Evolutionary conservation across 1,284 basidiomycete species (phyloP).

Genomic region (Trichosporon faecale): DNA sequence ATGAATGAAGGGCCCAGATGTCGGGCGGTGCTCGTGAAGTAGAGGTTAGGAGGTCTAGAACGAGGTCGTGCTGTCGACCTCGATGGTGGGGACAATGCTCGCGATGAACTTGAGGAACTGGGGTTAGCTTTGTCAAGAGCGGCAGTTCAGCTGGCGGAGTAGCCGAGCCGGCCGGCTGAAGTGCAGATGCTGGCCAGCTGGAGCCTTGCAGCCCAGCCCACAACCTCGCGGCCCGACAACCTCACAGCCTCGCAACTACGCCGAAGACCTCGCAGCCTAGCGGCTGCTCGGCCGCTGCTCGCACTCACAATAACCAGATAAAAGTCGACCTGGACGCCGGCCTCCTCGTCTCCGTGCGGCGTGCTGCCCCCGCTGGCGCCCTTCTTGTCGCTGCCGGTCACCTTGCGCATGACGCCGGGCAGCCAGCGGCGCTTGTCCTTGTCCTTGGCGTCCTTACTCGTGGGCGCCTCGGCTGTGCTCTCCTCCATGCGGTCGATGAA

Average conservation of each 20-base stretch:
- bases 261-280: not conserved
- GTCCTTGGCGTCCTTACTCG: constrained; percentile 43
- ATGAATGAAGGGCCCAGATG: not conserved
- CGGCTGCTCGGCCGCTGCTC: not conserved
- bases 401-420: constrained; percentile 65
- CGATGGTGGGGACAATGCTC: constrained; percentile 72
- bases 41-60: constrained; percentile 10
- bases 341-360: constrained; percentile 65
- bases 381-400: constrained; percentile 57
- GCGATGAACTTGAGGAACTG: constrained; percentile 94
- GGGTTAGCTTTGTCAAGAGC: not conserved
- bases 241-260: too few species aligned
- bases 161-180: too few species aligned
- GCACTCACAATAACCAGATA: constrained; percentile 72
- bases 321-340: constrained; percentile 90
- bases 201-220: not conserved
- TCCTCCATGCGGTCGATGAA: constrained; percentile 98
- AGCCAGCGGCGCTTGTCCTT: constrained; percentile 71
- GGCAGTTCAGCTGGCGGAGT: too few species aligned
- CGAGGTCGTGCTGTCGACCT: constrained; percentile 53
- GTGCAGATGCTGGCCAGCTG: too few species aligned
- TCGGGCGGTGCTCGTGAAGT: not conserved
- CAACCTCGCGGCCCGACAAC: not conserved
- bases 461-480: constrained; percentile 58
- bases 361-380: constrained; percentile 56